Evolutionary conservation across 179 eudicot genomes (phyloP), one percentile per base, ranked within the genome.

Genomic region (Corrigiola litoralis): DNA sequence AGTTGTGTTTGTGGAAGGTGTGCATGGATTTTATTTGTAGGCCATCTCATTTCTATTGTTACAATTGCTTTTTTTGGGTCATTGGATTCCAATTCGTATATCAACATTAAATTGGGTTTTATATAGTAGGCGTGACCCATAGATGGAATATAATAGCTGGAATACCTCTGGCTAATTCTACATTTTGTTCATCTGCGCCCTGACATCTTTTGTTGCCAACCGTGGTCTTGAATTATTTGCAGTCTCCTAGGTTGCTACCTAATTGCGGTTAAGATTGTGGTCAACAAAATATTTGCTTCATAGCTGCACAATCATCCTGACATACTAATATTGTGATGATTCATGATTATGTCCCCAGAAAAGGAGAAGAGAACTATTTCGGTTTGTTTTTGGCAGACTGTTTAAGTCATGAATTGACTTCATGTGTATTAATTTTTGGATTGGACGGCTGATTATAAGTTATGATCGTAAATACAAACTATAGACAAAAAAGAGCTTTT

Each of bases 1-100:
- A n/a, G n/a, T n/a, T n/a, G n/a, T n/a, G n/a, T n/a, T 50, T 50
- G 55, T 50, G 33, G 58, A 52, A 29, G 58, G 58, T 55, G 24
- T 55, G 40, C 42, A 32, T 32, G 18, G 9, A 32, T 32, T 40
- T 32, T 55, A 42, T 32, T 55, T 55, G 60, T 55, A 55, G 60
- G 60, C 13, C 41, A 54, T 32, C 23, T 16, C 21, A 14, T 27
- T 28, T n/a, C n/a, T n/a, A n/a, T n/a, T n/a, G n/a, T n/a, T n/a
- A n/a, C n/a, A n/a, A n/a, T n/a, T n/a, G n/a, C n/a, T n/a, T 53
- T 11, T 53, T 53, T 17, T 42, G 17, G 17, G 37, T 29, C 58
- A 54, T 54, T 29, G 58, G 58, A 54, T 54, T 54, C 58, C 4
- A 1, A 32, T 1, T 29, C 4, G 33, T 54, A 27, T n/a, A n/a